Percentiles rank a stretch among this genome's conserved stretches.
Evolutionary conservation across 108 stramenopile genomes (phyloP).

Genomic region (Cylindrotheca closterium): DNA sequence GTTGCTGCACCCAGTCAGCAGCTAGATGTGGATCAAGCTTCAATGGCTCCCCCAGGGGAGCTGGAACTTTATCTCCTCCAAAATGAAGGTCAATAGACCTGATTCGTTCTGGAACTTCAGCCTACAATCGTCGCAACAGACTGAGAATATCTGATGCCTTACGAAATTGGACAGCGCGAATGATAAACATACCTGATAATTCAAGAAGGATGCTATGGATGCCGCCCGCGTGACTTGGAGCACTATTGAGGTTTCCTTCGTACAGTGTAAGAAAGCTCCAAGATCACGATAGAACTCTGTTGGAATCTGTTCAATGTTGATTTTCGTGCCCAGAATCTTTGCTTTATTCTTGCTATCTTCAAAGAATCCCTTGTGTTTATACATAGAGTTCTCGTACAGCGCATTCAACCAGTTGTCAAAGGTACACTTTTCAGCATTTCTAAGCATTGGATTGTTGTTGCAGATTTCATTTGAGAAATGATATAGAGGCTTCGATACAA

Average conservation of each 20-base stretch:
- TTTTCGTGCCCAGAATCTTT: constrained; percentile 1
- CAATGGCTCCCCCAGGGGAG: background rate
- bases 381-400: background rate
- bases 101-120: constrained; percentile 1
- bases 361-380: too few species aligned
- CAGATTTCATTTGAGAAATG: background rate
- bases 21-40: background rate
- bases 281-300: constrained; percentile 3
- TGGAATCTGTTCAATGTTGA: constrained; percentile 8
- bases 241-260: background rate
- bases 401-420: constrained; percentile 6
- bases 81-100: background rate
- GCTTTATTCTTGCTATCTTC: background rate
- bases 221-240: constrained; percentile 3
- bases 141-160: too few species aligned
- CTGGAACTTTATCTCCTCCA: background rate
- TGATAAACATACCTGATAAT: too few species aligned
- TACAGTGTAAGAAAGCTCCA: background rate
- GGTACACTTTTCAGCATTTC: constrained; percentile 6
- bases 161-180: too few species aligned
- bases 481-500: too few species aligned
- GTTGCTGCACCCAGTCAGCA: constrained; percentile 4
- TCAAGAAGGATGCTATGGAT: constrained; percentile 1
- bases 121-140: too few species aligned
- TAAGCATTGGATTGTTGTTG: constrained; percentile 2